Conservation (phyloP, 2,329 filamentous ascomycete species). For the Fusarium solani-melongenae region DNA sequence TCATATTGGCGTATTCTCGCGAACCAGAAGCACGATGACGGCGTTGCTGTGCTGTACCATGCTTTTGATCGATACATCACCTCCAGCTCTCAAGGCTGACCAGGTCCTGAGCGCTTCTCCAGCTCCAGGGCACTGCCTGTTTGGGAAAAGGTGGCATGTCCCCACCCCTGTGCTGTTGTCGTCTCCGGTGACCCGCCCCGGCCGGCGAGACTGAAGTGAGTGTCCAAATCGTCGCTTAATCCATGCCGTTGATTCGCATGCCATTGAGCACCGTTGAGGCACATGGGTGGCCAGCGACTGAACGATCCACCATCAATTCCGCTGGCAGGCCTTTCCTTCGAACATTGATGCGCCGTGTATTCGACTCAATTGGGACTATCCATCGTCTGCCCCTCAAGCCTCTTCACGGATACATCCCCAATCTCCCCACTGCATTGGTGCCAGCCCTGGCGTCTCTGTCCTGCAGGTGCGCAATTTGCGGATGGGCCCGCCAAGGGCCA, state of each 20-base stretch:
- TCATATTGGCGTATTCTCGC: slow-evolving; percentile 30
- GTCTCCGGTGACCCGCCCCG: slow-evolving; percentile 41
- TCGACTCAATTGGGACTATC: slow-evolving; percentile 6
- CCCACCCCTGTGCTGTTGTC: slow-evolving; percentile 29
- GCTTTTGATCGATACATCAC: slow-evolving; percentile 24
- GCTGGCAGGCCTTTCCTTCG: slow-evolving; percentile 8
- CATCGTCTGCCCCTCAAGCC: slow-evolving; percentile 4
- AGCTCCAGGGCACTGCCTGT: slow-evolving; percentile 21
- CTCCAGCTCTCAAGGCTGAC: slow-evolving; percentile 4
- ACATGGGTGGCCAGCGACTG: slow-evolving; percentile 12
- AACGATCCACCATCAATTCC: slow-evolving; percentile 8
- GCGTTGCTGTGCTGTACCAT: slow-evolving; percentile 13
- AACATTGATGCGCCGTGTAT: not conserved
- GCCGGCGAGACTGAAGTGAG: slow-evolving; percentile 30
- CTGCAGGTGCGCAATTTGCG: slow-evolving; percentile 38
- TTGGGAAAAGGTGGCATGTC: slow-evolving; percentile 33
- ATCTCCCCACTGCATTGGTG: slow-evolving; percentile 26
- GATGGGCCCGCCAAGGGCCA: slow-evolving; percentile 29
- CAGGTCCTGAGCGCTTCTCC: slow-evolving; percentile 13
- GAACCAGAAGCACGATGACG: slow-evolving; percentile 29
- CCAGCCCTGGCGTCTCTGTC: slow-evolving; percentile 24
- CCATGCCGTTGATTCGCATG: slow-evolving; percentile 42
- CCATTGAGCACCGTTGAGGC: slow-evolving; percentile 12
- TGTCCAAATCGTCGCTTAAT: slow-evolving; percentile 40
- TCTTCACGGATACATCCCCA: slow-evolving; percentile 19